A percentile compares a stretch with the other conserved stretches of the same genome.
phyloP scores from a whole-genome alignment of 2,329 filamentous ascomycete genomes.

The Pseudogymnoascus pannorum region DNA sequence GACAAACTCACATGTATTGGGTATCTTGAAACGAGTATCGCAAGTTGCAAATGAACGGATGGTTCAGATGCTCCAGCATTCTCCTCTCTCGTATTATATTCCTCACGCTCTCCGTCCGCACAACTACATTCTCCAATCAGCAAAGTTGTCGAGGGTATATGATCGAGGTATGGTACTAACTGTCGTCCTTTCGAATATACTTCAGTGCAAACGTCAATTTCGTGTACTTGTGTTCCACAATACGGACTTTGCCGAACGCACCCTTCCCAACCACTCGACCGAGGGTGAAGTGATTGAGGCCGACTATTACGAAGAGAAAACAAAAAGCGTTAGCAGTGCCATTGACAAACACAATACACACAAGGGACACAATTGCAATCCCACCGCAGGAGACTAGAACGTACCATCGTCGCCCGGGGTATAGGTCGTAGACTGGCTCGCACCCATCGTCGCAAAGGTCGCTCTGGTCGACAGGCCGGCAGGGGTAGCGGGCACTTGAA shows the following conservation, averaged over 20 bases:
- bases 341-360: not conserved
- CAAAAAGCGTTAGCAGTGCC: constrained; percentile 14
- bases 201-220: constrained; percentile 91
- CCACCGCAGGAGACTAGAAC: not conserved
- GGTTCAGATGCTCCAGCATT: constrained; percentile 97
- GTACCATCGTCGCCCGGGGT: not conserved
- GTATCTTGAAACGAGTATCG: constrained; percentile 99
- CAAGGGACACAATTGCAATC: not conserved
- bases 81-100: constrained; percentile 96
- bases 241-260: constrained; percentile 96
- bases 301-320: no score
- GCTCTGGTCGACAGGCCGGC: not conserved
- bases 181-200: constrained; percentile 98
- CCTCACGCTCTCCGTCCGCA: constrained; percentile 92
- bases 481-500: not conserved
- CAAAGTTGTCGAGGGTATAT: constrained; percentile 13
- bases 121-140: constrained; percentile 54
- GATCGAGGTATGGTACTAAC: constrained; percentile 43
- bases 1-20: constrained; percentile 79
- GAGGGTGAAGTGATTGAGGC: constrained; percentile 93
- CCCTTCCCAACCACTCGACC: constrained; percentile 94
- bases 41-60: constrained; percentile 96
- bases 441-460: not conserved
- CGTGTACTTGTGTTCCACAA: constrained; percentile 96
- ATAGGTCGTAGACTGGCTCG: not conserved